Percentiles rank a stretch among this genome's conserved stretches.
Evolutionary conservation across 495 filamentous ascomycete genomes (phyloP).

Genomic region (Penicillium waksmanii): DNA sequence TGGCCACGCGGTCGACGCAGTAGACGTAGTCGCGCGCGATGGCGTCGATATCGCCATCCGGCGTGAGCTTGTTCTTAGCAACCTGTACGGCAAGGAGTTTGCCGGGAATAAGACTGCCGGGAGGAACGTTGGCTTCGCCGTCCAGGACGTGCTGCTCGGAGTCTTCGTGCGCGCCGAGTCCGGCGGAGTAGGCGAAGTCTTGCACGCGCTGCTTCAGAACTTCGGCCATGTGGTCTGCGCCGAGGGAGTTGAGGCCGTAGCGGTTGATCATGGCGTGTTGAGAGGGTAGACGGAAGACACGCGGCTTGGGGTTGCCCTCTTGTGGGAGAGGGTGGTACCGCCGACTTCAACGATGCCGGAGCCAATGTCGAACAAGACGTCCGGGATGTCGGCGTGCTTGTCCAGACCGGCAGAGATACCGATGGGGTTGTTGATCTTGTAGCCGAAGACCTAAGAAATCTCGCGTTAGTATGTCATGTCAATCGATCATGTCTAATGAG

Average conservation of each 20-base stretch:
- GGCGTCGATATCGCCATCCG: conserved; percentile 80
- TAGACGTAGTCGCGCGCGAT: conserved; percentile 84
- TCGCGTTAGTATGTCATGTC: conserved; percentile 10
- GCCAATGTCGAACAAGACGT: conserved; percentile 79
- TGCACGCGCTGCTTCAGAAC: conserved; percentile 77
- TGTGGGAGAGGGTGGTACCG: conserved; percentile 83
- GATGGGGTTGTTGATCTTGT: conserved; percentile 78
- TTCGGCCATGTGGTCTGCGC: conserved; percentile 83
- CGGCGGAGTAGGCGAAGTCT: conserved; percentile 70
- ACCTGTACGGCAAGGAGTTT: conserved; percentile 89
- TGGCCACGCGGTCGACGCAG: conserved; percentile 78
- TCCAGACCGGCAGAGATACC: conserved; percentile 93
- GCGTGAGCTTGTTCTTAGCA: conserved; percentile 93
- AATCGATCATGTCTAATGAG: not conserved
- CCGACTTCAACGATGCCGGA: conserved; percentile 87
- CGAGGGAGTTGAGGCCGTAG: conserved; percentile 86
- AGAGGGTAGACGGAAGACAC: conserved; percentile 82
- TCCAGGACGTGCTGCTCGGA: conserved; percentile 74
- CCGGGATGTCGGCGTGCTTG: conserved; percentile 87
- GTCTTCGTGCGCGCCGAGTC: conserved; percentile 62
- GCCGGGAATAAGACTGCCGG: conserved; percentile 75
- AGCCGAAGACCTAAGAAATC: conserved; percentile 69
- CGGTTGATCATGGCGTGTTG: conserved; percentile 90
- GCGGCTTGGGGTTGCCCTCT: conserved; percentile 80
- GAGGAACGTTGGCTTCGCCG: conserved; percentile 64